Conservation (phyloP, 2,329 filamentous ascomycete species). For the Fusarium kyushuense region DNA sequence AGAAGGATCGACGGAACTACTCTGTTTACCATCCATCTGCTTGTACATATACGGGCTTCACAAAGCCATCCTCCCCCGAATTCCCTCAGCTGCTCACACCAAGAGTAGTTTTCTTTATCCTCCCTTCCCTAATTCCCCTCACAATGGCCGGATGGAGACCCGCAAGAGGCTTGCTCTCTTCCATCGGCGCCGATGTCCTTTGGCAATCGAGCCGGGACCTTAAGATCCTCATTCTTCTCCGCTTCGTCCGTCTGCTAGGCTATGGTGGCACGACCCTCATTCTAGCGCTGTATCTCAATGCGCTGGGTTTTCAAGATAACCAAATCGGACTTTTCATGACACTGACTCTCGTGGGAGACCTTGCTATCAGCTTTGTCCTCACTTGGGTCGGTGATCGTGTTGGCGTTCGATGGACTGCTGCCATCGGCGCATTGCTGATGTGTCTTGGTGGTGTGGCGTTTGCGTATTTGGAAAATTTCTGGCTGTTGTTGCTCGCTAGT, state of each 20-base stretch:
- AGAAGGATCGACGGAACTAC: background rate
- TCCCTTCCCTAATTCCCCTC: background rate
- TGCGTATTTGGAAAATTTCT: constrained; percentile 38
- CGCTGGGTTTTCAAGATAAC: constrained; percentile 33
- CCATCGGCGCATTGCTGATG: constrained; percentile 36
- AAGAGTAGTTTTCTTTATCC: background rate
- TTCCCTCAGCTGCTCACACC: background rate
- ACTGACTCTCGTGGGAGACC: constrained; percentile 38
- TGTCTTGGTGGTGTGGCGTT: constrained; percentile 32
- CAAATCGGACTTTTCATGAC: constrained; percentile 44
- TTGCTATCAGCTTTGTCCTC: constrained; percentile 43
- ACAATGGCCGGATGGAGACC: constrained; percentile 23
- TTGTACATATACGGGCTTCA: background rate
- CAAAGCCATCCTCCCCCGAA: background rate
- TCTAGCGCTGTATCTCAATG: constrained; percentile 41
- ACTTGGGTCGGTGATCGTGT: constrained; percentile 40
- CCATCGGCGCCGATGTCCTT: constrained; percentile 36
- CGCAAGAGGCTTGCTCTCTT: constrained; percentile 20
- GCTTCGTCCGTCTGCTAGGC: constrained; percentile 38
- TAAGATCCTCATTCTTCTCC: constrained; percentile 38
- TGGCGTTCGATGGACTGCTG: constrained; percentile 30
- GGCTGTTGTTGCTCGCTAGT: constrained; percentile 35
- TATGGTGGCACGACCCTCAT: constrained; percentile 42
- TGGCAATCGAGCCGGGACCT: constrained; percentile 39
- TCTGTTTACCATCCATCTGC: background rate